A percentile compares a stretch with the other conserved stretches of the same genome.
phyloP scores from a whole-genome alignment of 2,329 filamentous ascomycete species.

The Botrytis squamosa region DNA sequence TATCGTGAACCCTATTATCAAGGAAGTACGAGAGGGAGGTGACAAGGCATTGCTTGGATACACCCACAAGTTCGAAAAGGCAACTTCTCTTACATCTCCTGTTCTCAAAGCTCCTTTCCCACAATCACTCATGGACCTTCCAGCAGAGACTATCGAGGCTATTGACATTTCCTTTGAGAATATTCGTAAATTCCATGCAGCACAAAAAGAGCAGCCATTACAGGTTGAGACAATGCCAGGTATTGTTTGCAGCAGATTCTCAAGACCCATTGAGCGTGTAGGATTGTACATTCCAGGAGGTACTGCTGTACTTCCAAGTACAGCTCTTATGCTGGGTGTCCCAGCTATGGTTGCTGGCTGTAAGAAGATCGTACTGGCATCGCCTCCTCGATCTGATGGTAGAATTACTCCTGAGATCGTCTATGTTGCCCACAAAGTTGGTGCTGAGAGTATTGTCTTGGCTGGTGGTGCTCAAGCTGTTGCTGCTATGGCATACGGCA shows the following conservation, averaged over 20 bases:
- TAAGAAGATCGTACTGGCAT: constrained; percentile 90
- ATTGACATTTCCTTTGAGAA: constrained; percentile 94
- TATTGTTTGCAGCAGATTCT: constrained; percentile 90
- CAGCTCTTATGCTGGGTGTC: constrained; percentile 95
- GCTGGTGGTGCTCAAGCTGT: constrained; percentile 95
- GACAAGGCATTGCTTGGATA: constrained; percentile 88
- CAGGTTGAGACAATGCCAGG: constrained; percentile 97
- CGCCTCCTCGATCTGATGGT: constrained; percentile 84
- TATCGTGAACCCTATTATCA: constrained; percentile 88
- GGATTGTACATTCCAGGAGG: constrained; percentile 94
- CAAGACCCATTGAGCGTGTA: constrained; percentile 89
- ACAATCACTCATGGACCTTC: constrained; percentile 77
- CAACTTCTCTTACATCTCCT: constrained; percentile 82
- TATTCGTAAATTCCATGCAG: constrained; percentile 89
- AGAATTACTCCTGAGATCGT: constrained; percentile 95
- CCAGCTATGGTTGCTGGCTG: constrained; percentile 97
- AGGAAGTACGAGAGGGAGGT: constrained; percentile 77
- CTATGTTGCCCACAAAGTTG: constrained; percentile 94
- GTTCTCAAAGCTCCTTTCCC: constrained; percentile 90
- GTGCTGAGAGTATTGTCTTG: constrained; percentile 91
- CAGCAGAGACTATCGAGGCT: constrained; percentile 81
- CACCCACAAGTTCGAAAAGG: constrained; percentile 97
- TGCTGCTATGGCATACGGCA: constrained; percentile 95
- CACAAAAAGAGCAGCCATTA: constrained; percentile 80
- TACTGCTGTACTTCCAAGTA: constrained; percentile 94